Evolutionary conservation across 2,329 filamentous ascomycete genomes (phyloP).

Genomic region (Penicillium sp.): DNA sequence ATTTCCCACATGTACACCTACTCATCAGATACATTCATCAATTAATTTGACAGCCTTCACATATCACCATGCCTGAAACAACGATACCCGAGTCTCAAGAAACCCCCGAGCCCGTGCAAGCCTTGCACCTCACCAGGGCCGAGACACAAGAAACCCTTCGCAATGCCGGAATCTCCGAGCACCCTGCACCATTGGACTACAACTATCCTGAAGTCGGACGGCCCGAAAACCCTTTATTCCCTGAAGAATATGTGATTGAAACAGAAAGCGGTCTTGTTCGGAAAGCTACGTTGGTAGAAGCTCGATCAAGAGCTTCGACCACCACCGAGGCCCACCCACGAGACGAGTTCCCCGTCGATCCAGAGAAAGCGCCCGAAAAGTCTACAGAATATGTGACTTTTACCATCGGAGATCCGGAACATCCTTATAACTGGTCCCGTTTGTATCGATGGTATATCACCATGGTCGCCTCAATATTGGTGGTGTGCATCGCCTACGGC

Average conservation of each 20-base stretch:
- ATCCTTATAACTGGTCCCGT: conserved; percentile 80
- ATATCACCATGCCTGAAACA: not conserved
- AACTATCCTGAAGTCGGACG: conserved; percentile 38
- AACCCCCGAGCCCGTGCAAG: conserved; percentile 3
- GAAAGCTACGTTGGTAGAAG: conserved; percentile 21
- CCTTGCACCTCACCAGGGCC: not conserved
- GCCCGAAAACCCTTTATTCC: conserved; percentile 25
- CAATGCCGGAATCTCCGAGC: conserved; percentile 30
- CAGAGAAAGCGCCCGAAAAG: conserved; percentile 32
- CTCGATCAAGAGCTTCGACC: conserved; percentile 24
- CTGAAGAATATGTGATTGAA: conserved; percentile 29
- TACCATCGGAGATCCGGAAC: conserved; percentile 66
- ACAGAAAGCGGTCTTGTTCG: conserved; percentile 29
- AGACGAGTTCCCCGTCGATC: conserved; percentile 21
- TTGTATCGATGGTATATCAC: conserved; percentile 76
- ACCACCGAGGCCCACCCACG: conserved; percentile 12
- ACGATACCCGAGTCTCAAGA: conserved; percentile 7
- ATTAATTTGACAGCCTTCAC: not conserved
- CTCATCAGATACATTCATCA: conserved; percentile 1
- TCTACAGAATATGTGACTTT: conserved; percentile 61
- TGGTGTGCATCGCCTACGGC: conserved; percentile 69
- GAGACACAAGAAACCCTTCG: conserved; percentile 33
- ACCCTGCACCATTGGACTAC: conserved; percentile 28
- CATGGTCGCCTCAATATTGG: conserved; percentile 75
- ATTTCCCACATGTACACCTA: not conserved